Percentiles rank a stretch among this genome's conserved stretches.
Conservation (phyloP, 768 basidiomycete genomes). For the Phaeolepiota aurea region DNA sequence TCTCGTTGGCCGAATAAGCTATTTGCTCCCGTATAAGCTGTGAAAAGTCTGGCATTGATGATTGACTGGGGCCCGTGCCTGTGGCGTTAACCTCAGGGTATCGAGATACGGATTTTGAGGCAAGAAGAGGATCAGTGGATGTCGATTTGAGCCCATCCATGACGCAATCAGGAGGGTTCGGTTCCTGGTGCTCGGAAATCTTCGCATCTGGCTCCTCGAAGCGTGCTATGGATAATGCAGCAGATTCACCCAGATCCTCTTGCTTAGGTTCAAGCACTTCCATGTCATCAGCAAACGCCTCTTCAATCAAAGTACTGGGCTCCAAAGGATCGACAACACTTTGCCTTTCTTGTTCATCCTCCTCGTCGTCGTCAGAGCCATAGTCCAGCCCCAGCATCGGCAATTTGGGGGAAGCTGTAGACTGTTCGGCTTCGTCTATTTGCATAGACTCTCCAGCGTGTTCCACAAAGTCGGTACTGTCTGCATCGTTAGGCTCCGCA, state of each 20-base stretch:
- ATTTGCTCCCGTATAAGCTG: conserved; percentile 54
- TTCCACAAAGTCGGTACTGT: conserved; percentile 20
- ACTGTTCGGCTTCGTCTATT: conserved; percentile 10
- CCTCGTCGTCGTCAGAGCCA: conserved; percentile 61
- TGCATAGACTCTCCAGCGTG: conserved; percentile 16
- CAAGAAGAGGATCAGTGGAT: conserved; percentile 50
- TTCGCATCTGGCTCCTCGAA: conserved; percentile 5
- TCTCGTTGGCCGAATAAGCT: conserved; percentile 50
- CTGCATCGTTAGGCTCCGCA: conserved; percentile 28
- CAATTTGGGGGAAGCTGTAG: conserved; percentile 13
- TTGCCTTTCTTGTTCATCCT: conserved; percentile 49
- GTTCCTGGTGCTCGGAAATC: conserved; percentile 2
- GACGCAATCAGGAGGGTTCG: conserved; percentile 6
- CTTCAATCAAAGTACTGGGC: conserved; percentile 43
- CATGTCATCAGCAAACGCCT: conserved; percentile 29
- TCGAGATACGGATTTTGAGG: conserved; percentile 30
- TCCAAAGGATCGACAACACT: conserved; percentile 55
- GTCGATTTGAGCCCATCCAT: conserved; percentile 39
- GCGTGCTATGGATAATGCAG: conserved; percentile 13
- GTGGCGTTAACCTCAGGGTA: conserved; percentile 22
- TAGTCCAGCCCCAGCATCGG: conserved; percentile 40
- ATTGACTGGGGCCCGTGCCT: conserved; percentile 21
- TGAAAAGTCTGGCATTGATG: conserved; percentile 36
- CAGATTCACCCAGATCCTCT: conserved; percentile 51
- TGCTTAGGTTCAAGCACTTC: conserved; percentile 20